Evolutionary conservation across 2,329 filamentous ascomycete genomes (phyloP).

Genomic region (Alternaria sp.): DNA sequence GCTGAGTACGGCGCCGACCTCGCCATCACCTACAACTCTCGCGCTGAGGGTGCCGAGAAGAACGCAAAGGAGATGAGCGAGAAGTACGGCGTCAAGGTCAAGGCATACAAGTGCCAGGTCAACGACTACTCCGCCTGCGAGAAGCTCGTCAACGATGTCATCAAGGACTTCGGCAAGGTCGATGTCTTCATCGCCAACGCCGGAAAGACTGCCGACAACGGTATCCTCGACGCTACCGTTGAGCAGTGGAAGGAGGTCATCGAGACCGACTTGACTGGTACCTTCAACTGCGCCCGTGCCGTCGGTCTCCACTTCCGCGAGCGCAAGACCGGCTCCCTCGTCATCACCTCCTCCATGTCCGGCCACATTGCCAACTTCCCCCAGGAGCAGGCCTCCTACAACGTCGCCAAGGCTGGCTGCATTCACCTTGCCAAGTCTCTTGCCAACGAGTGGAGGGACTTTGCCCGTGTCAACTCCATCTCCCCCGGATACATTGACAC

Average conservation of each 20-base stretch:
- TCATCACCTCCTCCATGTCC: constrained; percentile 77
- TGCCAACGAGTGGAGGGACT: constrained; percentile 73
- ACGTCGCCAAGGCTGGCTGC: constrained; percentile 67
- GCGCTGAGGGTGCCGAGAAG: constrained; percentile 67
- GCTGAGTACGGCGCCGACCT: constrained; percentile 69
- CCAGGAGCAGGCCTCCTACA: constrained; percentile 63
- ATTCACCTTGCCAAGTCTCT: constrained; percentile 69
- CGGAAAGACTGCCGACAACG: constrained; percentile 71
- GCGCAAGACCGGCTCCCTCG: constrained; percentile 67
- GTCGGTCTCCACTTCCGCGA: constrained; percentile 80
- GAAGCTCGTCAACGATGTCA: constrained; percentile 63
- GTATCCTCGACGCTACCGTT: constrained; percentile 72
- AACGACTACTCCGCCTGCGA: constrained; percentile 63
- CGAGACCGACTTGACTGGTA: constrained; percentile 85
- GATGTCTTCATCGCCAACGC: constrained; percentile 74
- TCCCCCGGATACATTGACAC: constrained; percentile 74
- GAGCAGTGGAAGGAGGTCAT: constrained; percentile 79
- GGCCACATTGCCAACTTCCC: constrained; percentile 85
- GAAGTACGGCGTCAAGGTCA: constrained; percentile 68
- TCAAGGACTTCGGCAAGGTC: constrained; percentile 73
- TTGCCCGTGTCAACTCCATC: constrained; percentile 71
- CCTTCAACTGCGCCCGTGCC: constrained; percentile 85
- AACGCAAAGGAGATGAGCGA: constrained; percentile 67
- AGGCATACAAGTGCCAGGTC: constrained; percentile 71
- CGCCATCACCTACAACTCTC: constrained; percentile 71